Percentiles rank a stretch among this genome's conserved stretches.
Evolutionary conservation across 2,329 filamentous ascomycete genomes (phyloP).

Genomic region (Phoma sp.): DNA sequence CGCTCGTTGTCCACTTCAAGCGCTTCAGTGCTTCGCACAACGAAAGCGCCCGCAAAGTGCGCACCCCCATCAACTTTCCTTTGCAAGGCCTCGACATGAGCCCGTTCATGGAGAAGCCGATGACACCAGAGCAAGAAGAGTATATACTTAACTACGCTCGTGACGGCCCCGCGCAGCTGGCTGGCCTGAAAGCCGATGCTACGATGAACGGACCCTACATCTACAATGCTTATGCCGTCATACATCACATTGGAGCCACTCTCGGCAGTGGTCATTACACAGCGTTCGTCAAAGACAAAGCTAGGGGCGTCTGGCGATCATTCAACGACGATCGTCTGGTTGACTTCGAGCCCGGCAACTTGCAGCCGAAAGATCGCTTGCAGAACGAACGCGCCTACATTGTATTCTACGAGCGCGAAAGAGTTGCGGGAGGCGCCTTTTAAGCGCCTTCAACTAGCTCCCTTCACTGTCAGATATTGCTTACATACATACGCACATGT

Average conservation of each 20-base stretch:
- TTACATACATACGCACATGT: neutral
- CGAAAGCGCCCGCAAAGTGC: constrained; percentile 69
- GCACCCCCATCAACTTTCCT: constrained; percentile 76
- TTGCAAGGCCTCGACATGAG: constrained; percentile 71
- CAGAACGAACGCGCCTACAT: constrained; percentile 70
- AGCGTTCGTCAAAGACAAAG: constrained; percentile 60
- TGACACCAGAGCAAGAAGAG: constrained; percentile 47
- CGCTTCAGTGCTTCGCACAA: constrained; percentile 66
- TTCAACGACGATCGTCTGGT: constrained; percentile 63
- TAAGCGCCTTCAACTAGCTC: constrained; percentile 10
- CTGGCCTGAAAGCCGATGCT: constrained; percentile 47
- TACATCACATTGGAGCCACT: constrained; percentile 73
- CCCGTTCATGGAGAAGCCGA: constrained; percentile 63
- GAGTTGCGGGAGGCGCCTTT: constrained; percentile 40
- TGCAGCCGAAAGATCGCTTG: constrained; percentile 56
- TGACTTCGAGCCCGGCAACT: constrained; percentile 63
- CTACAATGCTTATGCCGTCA: constrained; percentile 87
- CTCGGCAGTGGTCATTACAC: constrained; percentile 81
- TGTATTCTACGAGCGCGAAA: constrained; percentile 64
- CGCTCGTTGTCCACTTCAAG: constrained; percentile 79
- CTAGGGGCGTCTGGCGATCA: constrained; percentile 63
- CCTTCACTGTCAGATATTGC: constrained; percentile 14
- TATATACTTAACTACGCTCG: constrained; percentile 35
- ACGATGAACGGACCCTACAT: constrained; percentile 64
- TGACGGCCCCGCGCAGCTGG: constrained; percentile 36